phyloP scores from a whole-genome alignment of 192 early-diverging fungal species.

The Mortierella claussenii region DNA sequence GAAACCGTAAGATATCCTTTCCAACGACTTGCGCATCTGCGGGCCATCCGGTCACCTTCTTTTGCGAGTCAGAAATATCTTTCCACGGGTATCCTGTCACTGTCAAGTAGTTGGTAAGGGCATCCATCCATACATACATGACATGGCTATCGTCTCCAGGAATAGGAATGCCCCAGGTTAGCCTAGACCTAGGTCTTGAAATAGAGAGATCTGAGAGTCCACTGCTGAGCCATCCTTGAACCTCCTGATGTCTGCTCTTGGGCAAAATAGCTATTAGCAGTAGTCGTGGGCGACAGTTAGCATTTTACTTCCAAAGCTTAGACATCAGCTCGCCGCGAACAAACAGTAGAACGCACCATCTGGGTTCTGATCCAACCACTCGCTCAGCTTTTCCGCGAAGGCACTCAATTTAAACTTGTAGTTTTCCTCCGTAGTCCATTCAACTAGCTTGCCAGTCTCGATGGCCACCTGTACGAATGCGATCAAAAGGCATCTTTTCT shows the following conservation, averaged over 20 bases:
- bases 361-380: constrained; percentile 79
- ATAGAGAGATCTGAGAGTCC: constrained; percentile 84
- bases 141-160: constrained; percentile 89
- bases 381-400: constrained; percentile 67
- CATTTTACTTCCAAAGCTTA: too few species aligned
- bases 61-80: constrained; percentile 13
- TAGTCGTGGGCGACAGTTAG: background rate
- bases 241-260: constrained; percentile 69
- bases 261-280: constrained; percentile 70
- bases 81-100: constrained; percentile 87
- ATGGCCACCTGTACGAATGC: constrained; percentile 66
- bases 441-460: constrained; percentile 86
- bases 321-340: too few species aligned
- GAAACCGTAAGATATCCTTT: constrained; percentile 97
- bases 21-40: constrained; percentile 90
- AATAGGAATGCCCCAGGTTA: constrained; percentile 93
- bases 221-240: constrained; percentile 65
- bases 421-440: constrained; percentile 93
- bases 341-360: constrained; percentile 58
- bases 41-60: constrained; percentile 62
- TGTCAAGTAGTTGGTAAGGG: constrained; percentile 92
- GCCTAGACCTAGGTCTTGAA: constrained; percentile 80
- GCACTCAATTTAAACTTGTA: constrained; percentile 88
- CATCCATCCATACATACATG: constrained; percentile 98
- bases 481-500: too few species aligned